Evolutionary conservation across 805 yeast genomes (phyloP).

Genomic region (Metschnikowia arizonensis): DNA sequence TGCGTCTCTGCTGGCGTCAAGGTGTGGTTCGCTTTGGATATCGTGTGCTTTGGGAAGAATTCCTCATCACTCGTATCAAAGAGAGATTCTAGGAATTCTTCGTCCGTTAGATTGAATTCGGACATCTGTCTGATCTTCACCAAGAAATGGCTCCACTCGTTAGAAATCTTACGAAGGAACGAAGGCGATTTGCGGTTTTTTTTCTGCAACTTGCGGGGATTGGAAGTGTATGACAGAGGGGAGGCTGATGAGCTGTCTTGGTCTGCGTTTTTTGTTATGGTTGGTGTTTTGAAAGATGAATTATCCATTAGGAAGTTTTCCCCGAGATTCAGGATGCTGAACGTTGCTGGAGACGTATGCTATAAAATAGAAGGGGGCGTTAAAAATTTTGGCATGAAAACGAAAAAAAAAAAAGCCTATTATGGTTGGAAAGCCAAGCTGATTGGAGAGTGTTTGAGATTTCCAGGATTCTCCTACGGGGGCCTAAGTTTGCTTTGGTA

Average conservation of each 20-base stretch:
- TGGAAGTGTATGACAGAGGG: slow-evolving; percentile 4
- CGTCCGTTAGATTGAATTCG: slow-evolving; percentile 46
- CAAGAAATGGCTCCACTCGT: slow-evolving; percentile 34
- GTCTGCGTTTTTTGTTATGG: slow-evolving; percentile 11
- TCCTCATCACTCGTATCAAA: slow-evolving; percentile 41
- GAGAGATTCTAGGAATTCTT: slow-evolving; percentile 48
- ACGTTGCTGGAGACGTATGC: neutral
- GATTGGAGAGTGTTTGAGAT: neutral
- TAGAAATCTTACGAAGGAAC: slow-evolving; percentile 36
- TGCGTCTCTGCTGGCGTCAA: slow-evolving; percentile 26
- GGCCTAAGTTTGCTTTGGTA: neutral
- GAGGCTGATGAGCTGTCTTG: slow-evolving; percentile 12
- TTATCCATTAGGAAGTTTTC: slow-evolving; percentile 12
- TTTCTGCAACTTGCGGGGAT: slow-evolving; percentile 1
- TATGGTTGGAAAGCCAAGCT: neutral
- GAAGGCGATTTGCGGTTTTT: slow-evolving; percentile 20
- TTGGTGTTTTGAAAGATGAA: slow-evolving; percentile 13
- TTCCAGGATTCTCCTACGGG: neutral
- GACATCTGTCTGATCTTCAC: slow-evolving; percentile 39
- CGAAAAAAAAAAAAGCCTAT: neutral
- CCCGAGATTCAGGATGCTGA: slow-evolving; percentile 1
- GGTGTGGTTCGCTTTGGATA: slow-evolving; percentile 16
- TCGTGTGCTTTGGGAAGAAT: slow-evolving; percentile 24
- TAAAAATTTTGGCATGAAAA: neutral
- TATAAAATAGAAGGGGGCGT: neutral